Percentiles rank a stretch among this genome's conserved stretches.
These are phyloP conservation scores for Kluyveromyces dobzhanskii DNA, from an alignment of 805 yeast species.

Conservation along the genomic window DNA sequence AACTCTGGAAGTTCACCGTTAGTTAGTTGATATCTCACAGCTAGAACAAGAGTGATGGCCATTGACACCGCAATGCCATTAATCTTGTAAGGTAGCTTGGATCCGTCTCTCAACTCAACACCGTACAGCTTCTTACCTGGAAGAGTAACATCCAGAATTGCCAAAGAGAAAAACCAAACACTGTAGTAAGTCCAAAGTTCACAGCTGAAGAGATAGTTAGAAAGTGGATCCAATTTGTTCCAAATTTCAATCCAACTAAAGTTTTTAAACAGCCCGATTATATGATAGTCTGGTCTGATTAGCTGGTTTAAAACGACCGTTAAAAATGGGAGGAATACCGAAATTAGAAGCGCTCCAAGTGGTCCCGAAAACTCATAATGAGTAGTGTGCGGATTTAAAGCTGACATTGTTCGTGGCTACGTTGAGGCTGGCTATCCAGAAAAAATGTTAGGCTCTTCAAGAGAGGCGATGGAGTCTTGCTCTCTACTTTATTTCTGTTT, in stretches of 20 bases:
- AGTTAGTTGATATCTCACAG: constrained; percentile 44
- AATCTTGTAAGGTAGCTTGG: constrained; percentile 62
- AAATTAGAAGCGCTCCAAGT: constrained; percentile 60
- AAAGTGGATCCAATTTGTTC: constrained; percentile 30
- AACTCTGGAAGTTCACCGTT: constrained; percentile 67
- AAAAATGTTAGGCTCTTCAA: too few relatives aligned
- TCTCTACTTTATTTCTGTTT: too few relatives aligned
- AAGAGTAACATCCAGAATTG: constrained; percentile 51
- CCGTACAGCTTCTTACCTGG: constrained; percentile 66
- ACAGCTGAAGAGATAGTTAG: constrained; percentile 31
- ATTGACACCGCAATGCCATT: constrained; percentile 62
- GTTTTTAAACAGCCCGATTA: constrained; percentile 35
- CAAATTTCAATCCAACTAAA: constrained; percentile 35
- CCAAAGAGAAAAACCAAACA: constrained; percentile 64
- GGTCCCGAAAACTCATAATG: constrained; percentile 73
- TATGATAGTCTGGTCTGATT: constrained; percentile 50
- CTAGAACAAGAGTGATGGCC: constrained; percentile 33
- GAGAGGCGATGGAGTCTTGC: too few relatives aligned
- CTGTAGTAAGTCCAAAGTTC: constrained; percentile 57
- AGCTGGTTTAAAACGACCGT: constrained; percentile 51
- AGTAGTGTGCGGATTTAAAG: constrained; percentile 62
- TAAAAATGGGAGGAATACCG: constrained; percentile 59
- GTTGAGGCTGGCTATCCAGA: too few relatives aligned
- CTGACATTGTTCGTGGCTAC: background rate
- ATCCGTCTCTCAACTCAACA: constrained; percentile 66